These are phyloP conservation scores for Trichoderma brevicompactum DNA, from an alignment of 2,329 filamentous ascomycete genomes.

Conservation along the genomic window DNA sequence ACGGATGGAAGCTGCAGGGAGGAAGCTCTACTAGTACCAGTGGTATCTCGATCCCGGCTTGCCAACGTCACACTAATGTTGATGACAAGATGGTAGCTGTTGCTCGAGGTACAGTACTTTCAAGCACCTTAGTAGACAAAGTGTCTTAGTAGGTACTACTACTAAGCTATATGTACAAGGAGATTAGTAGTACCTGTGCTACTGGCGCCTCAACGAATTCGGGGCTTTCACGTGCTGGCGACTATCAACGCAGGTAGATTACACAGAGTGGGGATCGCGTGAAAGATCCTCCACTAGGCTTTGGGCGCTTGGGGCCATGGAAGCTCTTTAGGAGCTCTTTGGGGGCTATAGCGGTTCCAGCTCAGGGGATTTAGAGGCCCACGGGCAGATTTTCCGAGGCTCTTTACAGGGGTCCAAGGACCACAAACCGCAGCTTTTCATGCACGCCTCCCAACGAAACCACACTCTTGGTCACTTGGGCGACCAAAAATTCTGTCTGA, in stretches of 20 bases:
- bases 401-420: constrained; percentile 25
- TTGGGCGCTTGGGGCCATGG: background rate
- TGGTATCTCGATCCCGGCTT: background rate
- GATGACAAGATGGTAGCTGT: background rate
- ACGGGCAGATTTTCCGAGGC: constrained; percentile 29
- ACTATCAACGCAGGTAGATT: constrained; percentile 13
- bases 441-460: constrained; percentile 30
- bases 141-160: background rate
- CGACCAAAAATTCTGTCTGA: constrained; percentile 25
- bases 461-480: constrained; percentile 27
- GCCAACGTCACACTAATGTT: constrained; percentile 11
- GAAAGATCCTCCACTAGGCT: constrained; percentile 16
- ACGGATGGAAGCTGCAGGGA: constrained; percentile 13
- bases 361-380: constrained; percentile 28
- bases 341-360: constrained; percentile 26
- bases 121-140: background rate
- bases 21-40: background rate
- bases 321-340: constrained; percentile 17
- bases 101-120: background rate
- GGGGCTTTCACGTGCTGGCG: constrained; percentile 27
- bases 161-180: constrained; percentile 1
- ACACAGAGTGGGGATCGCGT: constrained; percentile 10
- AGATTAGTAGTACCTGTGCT: background rate
- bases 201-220: constrained; percentile 25
- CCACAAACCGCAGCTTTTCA: constrained; percentile 26